Evolutionary conservation across 305 asterid species (phyloP), one percentile per base, ranked within the genome.

Genomic region (Ilex paraguariensis): DNA sequence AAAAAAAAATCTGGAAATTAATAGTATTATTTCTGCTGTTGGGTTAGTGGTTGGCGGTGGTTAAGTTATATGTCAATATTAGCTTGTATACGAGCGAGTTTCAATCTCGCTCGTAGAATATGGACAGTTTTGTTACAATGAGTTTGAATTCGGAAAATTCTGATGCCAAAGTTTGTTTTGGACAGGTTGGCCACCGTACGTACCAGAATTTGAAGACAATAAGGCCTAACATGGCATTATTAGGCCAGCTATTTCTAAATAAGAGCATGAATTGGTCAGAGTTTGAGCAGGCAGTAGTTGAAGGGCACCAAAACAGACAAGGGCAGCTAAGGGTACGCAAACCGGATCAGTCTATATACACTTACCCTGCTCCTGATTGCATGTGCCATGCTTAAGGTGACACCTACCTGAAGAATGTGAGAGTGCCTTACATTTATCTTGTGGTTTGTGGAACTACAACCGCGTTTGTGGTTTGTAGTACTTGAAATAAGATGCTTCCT

Each of bases 161-260:
- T 42, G 48, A 42, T 42, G 48, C 48, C 12, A 11, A 1, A 1
- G 1, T 42, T 42, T 42, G 48, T 42, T 42, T 31, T 56, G 17
- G 17, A 52, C 73, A 83, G 90, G 77, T 67, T 30, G 87, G 84
- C 1, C 87, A 84, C 45, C 70, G 99, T 54, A 85, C 99, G 0
- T 90, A 87, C 52, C 79, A 75, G 58, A 90, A 85, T 74, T 55
- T 67, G 86, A 93, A 90, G 87, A 90, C 95, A 3, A 80, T 93
- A 70, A 82, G 96, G 80, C 98, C 98, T 1, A 93, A 84, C 79
- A 93, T 93, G 98, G 87, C 81, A 32, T 67, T 90, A 39, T 60
- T 87, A 64, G 98, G 97, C 46, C 95, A 80, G 72, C 89, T 87
- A 54, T 92, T 92, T 91, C 61, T 84, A 80, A 92, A 93, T 72